Conservation (phyloP, 331 rosid species). For the Telfairia occidentalis region DNA sequence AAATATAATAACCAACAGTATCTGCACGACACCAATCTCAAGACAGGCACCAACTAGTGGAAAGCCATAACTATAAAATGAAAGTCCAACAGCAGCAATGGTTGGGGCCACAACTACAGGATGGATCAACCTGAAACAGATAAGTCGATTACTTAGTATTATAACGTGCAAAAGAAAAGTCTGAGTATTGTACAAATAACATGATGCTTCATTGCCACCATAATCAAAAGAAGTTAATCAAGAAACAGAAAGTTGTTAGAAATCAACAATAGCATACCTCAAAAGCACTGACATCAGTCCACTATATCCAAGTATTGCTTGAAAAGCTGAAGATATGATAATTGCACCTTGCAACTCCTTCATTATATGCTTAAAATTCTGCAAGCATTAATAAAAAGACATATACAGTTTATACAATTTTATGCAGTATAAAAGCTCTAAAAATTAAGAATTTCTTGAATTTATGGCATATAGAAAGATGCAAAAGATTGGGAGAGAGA, state of each 20-base stretch:
- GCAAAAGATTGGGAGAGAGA: not conserved
- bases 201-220: not conserved
- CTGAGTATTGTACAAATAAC: not conserved
- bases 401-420: not conserved
- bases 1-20: conserved; percentile 67
- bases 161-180: not conserved
- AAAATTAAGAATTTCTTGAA: not conserved
- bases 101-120: conserved; percentile 97
- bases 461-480: not conserved
- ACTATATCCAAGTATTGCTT: conserved; percentile 79
- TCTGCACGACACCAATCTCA: conserved; percentile 93
- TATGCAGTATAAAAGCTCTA: not conserved
- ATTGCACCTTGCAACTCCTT: conserved; percentile 97
- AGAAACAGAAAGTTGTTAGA: conserved; percentile 2
- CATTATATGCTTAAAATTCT: conserved; percentile 94
- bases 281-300: conserved; percentile 83
- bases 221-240: not conserved
- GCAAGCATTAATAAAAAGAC: conserved; percentile 17
- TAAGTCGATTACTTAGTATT: conserved; percentile 10
- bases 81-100: conserved; percentile 99
- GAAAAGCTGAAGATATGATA: conserved; percentile 83
- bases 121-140: conserved; percentile 71
- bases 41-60: conserved; percentile 86
- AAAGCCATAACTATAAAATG: conserved; percentile 86
- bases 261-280: conserved; percentile 41